Evolutionary conservation across 1,284 basidiomycete genomes (phyloP), one percentile per base, ranked within the genome.

Genomic region (Coniferiporia weirii): DNA sequence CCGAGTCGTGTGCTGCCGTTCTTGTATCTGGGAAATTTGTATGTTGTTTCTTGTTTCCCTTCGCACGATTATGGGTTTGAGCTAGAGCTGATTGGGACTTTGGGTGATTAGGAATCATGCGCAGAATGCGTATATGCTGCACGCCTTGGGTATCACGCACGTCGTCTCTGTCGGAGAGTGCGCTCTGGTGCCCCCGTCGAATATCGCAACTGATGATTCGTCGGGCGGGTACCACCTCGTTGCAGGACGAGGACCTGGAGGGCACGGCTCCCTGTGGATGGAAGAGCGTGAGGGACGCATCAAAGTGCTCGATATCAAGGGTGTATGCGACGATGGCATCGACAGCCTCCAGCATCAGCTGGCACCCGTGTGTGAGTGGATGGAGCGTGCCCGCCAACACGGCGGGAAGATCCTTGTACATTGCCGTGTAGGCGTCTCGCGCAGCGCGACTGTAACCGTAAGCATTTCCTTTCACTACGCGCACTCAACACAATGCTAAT

Each of bases 91-190:
- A 40, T 40, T 40, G 38, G 12, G 15, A 43, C n/a, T 57, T 44
- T 51, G 56, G 44, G 46, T 50, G 45, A 57, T 17, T 57, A 92
- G 90, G 67, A 92, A 93, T 68, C 96, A 98, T 66, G 96, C 96
- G 0, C 81, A 89, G 49, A 99, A 99, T 70, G 94, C 88, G 47
- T 89, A 91, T 67, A 97, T 99, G 94, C 84, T 98, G 3, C 89
- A 93, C 66, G 89, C 93, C 2, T 81, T 99, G n/a, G 93, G 93
- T 47, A 97, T 99, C 68, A 96, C 94, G 1, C 95, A 98, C 69
- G 95, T 99, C 64, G 95, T 99, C 36, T 95, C 93, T 3, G 94
- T 98, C 3, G 96, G 96, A 54, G 96, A 98, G 76, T 92, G 91
- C 63, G 93, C 92, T 9, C 81, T 95, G 19, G 77, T 90, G 1